Base-by-base conservation (phyloP, 371 early-diverging fungal genomes). In the Dichotomocladium elegans region DNA sequence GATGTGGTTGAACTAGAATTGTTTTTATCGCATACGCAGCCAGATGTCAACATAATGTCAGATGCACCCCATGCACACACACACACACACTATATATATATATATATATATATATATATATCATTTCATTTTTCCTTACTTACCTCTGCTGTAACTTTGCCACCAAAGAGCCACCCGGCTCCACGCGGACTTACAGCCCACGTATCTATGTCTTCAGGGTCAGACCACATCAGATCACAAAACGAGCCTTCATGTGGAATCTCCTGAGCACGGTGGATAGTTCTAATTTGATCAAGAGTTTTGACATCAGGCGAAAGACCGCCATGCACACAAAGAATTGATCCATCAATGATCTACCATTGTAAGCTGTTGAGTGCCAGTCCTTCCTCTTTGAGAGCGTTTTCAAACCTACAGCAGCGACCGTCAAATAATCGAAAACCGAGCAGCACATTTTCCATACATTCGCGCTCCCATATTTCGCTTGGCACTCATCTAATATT, bases 401-500 rank as follows among this genome's bases (percentile, higher is more conserved):
- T n/a, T n/a, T n/a, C n/a, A n/a, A n/a, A 96, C 72, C 94, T 56
- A 99, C 80, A 26, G 99, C 99, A 17, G 99, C 92, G 55, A 99
- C 72, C 4, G 99, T 97, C 58, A 99, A 78, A 64, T 94, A 99
- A 77, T 99, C 99, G 72, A 99, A 99, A 26, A 99, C 80, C 61
- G 99, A 98, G 12, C 97, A 97, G 63, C 98, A 99, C 59, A 86
- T 83, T 68, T 94, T 96, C 99, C 99, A 99, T 22, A 99, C 99
- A 69, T 92, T 93, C 24, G 96, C 90, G 60, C 91, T 96, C 37
- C 98, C 99, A 64, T 99, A 99, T 76, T 99, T 99, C 44, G 95
- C 87, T 60, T 96, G 80, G 64, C 99, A 99, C 81, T 99, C 99
- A 74, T 99, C 99, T 74, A 57, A 19, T 6, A n/a, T n/a, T n/a